Conservation (phyloP, 2,329 filamentous ascomycete species). For the Cadophora luteo-olivacea region DNA sequence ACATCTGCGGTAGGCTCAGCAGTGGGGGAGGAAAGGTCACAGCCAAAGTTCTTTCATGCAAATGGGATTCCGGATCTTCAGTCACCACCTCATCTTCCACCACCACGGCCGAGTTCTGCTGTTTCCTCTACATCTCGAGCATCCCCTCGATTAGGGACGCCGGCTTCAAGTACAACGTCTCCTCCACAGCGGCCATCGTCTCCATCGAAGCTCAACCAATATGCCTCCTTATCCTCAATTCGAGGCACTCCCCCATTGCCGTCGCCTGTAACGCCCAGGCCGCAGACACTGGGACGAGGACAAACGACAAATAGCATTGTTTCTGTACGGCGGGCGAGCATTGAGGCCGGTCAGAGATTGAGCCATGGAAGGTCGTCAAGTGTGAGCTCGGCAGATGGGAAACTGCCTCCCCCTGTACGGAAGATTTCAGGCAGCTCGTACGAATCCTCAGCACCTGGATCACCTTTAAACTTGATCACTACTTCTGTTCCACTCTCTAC, state of each 20-base stretch:
- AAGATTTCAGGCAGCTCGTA: constrained; percentile 36
- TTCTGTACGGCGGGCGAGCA: constrained; percentile 33
- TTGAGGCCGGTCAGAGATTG: constrained; percentile 30
- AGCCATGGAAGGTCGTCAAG: constrained; percentile 42
- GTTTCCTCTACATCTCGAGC: constrained; percentile 54
- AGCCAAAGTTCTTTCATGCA: constrained; percentile 77
- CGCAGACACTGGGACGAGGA: constrained; percentile 31
- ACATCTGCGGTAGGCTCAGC: constrained; percentile 42
- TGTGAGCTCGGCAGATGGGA: constrained; percentile 36
- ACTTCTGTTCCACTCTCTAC: constrained; percentile 34
- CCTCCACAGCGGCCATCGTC: constrained; percentile 55
- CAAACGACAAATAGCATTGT: constrained; percentile 38
- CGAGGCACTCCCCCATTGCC: constrained; percentile 35
- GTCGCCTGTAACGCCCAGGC: constrained; percentile 36
- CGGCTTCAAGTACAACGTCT: constrained; percentile 37
- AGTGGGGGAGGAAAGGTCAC: constrained; percentile 40
- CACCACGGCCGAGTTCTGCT: constrained; percentile 53
- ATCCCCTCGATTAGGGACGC: constrained; percentile 49
- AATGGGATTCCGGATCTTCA: constrained; percentile 65
- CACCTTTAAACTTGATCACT: constrained; percentile 33
- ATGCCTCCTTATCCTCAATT: constrained; percentile 37
- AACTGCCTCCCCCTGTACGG: constrained; percentile 27
- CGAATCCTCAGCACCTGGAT: constrained; percentile 30
- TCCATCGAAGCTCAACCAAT: constrained; percentile 53
- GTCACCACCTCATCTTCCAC: constrained; percentile 46